A percentile compares a stretch with the other conserved stretches of the same genome.
phyloP scores from a whole-genome alignment of 2,329 filamentous ascomycete genomes.

The Nemania bipapillata region DNA sequence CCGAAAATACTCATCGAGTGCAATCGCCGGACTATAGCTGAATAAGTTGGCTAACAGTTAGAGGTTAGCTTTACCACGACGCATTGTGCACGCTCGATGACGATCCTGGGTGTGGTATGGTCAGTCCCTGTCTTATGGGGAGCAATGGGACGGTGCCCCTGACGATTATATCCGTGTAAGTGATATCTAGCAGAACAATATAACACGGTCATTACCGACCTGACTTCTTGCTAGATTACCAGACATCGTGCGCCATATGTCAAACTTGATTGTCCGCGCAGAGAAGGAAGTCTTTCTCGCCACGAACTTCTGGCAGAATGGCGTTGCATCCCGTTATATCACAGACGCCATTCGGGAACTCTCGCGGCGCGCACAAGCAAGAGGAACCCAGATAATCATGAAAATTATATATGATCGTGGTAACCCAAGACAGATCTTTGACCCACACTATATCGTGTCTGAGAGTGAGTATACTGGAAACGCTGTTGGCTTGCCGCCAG shows the following conservation, averaged over 20 bases:
- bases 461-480: conserved; percentile 68
- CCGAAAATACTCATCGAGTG: background rate
- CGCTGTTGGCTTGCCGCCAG: conserved; percentile 69
- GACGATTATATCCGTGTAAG: conserved; percentile 71
- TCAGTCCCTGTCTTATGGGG: conserved; percentile 64
- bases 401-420: conserved; percentile 82
- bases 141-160: conserved; percentile 71
- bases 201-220: background rate
- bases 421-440: conserved; percentile 69
- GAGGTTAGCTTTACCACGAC: conserved; percentile 70
- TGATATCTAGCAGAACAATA: background rate
- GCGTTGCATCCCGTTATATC: conserved; percentile 73
- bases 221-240: conserved; percentile 59
- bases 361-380: conserved; percentile 69
- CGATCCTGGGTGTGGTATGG: conserved; percentile 62
- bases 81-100: conserved; percentile 66
- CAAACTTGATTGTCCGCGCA: conserved; percentile 78
- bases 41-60: conserved; percentile 11
- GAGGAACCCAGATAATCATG: conserved; percentile 69
- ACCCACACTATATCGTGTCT: conserved; percentile 71
- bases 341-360: conserved; percentile 76
- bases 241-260: conserved; percentile 78
- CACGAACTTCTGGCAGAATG: conserved; percentile 80
- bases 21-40: background rate
- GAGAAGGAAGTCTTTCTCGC: conserved; percentile 77